These are phyloP conservation scores for Scheffersomyces coipomensis DNA, from an alignment of 805 yeast genomes.

Conservation along the genomic window DNA sequence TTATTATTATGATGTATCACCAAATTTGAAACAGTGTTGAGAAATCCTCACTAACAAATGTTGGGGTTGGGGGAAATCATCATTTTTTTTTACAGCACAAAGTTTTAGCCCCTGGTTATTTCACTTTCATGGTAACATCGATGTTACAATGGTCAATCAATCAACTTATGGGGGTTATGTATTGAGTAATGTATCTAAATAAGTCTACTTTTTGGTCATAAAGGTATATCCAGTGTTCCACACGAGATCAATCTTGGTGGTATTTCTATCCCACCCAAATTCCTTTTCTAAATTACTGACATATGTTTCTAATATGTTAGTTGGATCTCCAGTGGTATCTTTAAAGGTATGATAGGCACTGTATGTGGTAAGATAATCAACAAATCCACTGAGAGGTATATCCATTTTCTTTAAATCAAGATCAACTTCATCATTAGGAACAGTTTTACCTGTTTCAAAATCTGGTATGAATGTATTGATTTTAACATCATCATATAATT, in stretches of 20 bases:
- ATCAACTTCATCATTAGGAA: conserved; percentile 14
- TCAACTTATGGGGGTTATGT: no score
- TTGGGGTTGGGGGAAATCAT: no score
- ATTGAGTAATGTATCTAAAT: not conserved
- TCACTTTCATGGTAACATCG: no score
- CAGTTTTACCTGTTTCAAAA: conserved; percentile 8
- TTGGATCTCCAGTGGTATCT: conserved; percentile 30
- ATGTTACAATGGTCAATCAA: no score
- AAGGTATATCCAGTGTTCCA: conserved; percentile 55
- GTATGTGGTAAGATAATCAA: conserved; percentile 62
- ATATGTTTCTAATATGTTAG: conserved; percentile 32
- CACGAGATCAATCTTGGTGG: conserved; percentile 39
- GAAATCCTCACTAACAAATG: no score
- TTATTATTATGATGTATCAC: no score
- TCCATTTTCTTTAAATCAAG: conserved; percentile 33
- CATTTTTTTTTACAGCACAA: not conserved
- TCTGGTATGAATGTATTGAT: conserved; percentile 25
- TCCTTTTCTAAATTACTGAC: conserved; percentile 34
- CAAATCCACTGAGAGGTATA: conserved; percentile 45
- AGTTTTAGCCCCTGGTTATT: no score
- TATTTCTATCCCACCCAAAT: conserved; percentile 46
- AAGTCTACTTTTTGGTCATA: conserved; percentile 29
- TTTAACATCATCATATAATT: conserved; percentile 37
- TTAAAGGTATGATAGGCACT: conserved; percentile 65
- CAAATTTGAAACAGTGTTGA: no score